These are phyloP conservation scores for Adiantum capillusveneris DNA, from an alignment of 75 land plant species.

Conservation along the genomic window DNA sequence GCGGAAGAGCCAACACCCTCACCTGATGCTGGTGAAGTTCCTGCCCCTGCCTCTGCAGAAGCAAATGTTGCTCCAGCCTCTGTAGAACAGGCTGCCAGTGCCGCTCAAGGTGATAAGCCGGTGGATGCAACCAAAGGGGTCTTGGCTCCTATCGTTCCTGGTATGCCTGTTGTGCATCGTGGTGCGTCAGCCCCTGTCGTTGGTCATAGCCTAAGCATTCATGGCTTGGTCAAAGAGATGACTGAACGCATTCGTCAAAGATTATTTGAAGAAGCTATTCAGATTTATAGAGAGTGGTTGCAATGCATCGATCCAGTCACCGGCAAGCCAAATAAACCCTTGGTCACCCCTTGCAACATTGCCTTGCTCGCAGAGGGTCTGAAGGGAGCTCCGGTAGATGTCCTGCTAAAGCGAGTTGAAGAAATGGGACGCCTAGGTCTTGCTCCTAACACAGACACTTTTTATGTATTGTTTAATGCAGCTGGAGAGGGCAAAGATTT, in stretches of 20 bases:
- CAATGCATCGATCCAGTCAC: slow-evolving; percentile 5
- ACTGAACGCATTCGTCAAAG: slow-evolving; percentile 1
- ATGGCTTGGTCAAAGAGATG: slow-evolving; percentile 8
- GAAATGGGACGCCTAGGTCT: slow-evolving; percentile 4
- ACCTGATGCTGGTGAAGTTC: slow-evolving; percentile 1
- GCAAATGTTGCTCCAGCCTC: not conserved
- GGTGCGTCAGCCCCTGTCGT: not conserved
- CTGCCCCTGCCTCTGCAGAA: not conserved
- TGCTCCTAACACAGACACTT: slow-evolving; percentile 2
- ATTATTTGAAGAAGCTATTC: slow-evolving; percentile 2
- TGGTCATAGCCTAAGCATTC: not conserved
- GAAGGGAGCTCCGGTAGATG: slow-evolving; percentile 6
- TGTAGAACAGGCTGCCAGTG: not conserved
- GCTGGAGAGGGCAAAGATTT: not conserved
- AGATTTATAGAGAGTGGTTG: slow-evolving; percentile 5
- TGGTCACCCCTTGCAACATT: slow-evolving; percentile 8
- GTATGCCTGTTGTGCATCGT: slow-evolving; percentile 5
- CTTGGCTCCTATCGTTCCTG: slow-evolving; percentile 3
- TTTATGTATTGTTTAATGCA: slow-evolving; percentile 4
- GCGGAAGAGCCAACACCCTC: too few relatives aligned
- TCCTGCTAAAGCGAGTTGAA: slow-evolving; percentile 3
- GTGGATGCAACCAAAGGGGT: not conserved
- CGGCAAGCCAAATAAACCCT: slow-evolving; percentile 3
- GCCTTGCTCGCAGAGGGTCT: slow-evolving; percentile 6
- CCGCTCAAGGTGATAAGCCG: not conserved